Evolutionary conservation across 2,329 filamentous ascomycete genomes (phyloP), one percentile per base, ranked within the genome.

Genomic region (Gliomastix tumulicola): DNA sequence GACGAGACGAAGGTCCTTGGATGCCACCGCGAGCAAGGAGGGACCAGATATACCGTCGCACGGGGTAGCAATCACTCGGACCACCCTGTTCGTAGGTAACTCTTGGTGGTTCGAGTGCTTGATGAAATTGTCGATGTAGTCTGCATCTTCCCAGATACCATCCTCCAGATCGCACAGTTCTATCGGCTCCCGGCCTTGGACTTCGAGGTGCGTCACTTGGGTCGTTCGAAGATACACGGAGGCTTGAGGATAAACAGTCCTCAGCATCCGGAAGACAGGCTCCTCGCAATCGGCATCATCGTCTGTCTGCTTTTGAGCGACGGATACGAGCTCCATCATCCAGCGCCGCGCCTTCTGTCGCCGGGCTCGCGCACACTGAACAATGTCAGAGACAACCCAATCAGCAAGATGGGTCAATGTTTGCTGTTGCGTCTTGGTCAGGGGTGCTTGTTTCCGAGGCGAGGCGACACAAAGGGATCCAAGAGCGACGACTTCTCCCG

Each of bases 1-100:
- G 5, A 70, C 58, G 1, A 51, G 44, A 21, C 60, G 58, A n/a
- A 68, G 55, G 3, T 69, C 57, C 2, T 52, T 60, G 1, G 59
- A 63, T 3, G 56, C 55, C 3, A 69, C 55, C 1, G 64, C 50
- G 0, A 69, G 48, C 1, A 57, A 52, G 0, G 55, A 62, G 0
- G 52, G 49, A 1, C 44, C 49, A 1, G 49, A 45, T 11, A 50
- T 50, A 3, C 45, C 58, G 22, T 59, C 53, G 35, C 60, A 64
- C 16, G 52, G 51, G 13, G 56, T 49, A 12, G 54, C 48, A 11
- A 69, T 54, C 1, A 56, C 54, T 5, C 66, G 62, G 1, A 69
- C 50, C 4, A 55, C 42, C 11, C 36, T 51, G 6, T 50, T 48
- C 0, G 47, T 40, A 0, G 59, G 52, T 2, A 48, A 44, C 10